These are phyloP conservation scores for Aureobasidium leucospermi DNA, from an alignment of 2,329 filamentous ascomycete genomes.

Conservation along the genomic window DNA sequence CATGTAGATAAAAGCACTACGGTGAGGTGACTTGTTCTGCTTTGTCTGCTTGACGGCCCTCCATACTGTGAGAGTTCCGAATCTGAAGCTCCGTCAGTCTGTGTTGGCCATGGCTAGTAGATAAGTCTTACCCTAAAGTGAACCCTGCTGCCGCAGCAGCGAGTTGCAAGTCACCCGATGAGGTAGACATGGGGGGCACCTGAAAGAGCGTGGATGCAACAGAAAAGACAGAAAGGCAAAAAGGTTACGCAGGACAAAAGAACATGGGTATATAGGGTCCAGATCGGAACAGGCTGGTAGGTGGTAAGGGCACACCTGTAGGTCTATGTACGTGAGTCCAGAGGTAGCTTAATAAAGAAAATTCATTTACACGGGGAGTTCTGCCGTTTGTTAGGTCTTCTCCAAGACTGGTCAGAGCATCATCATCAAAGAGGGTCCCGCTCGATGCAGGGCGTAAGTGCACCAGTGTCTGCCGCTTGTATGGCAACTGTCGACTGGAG, in stretches of 20 bases:
- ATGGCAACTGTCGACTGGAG: neutral
- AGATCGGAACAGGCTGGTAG: neutral
- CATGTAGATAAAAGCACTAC: slow-evolving; percentile 32
- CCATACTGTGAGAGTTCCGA: slow-evolving; percentile 35
- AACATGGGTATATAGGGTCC: neutral
- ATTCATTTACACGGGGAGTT: neutral
- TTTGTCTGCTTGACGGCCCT: slow-evolving; percentile 33
- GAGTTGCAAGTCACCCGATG: slow-evolving; percentile 14
- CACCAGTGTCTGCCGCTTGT: neutral
- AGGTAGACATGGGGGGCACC: neutral
- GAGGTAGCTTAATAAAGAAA: neutral
- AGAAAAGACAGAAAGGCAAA: neutral
- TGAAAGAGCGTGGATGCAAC: neutral
- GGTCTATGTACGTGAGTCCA: neutral
- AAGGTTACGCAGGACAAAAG: neutral
- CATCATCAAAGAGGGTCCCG: neutral
- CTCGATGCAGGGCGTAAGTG: neutral
- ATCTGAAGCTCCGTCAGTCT: slow-evolving; percentile 14
- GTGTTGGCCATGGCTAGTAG: no score
- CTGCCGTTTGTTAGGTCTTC: neutral
- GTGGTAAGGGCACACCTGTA: neutral
- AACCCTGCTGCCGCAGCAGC: slow-evolving; percentile 26
- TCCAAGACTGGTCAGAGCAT: neutral
- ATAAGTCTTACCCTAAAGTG: slow-evolving; percentile 26
- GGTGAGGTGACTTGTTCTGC: slow-evolving; percentile 1